These are phyloP conservation scores for Gamarada debralockiae DNA, from an alignment of 495 filamentous ascomycete species.

Conservation along the genomic window DNA sequence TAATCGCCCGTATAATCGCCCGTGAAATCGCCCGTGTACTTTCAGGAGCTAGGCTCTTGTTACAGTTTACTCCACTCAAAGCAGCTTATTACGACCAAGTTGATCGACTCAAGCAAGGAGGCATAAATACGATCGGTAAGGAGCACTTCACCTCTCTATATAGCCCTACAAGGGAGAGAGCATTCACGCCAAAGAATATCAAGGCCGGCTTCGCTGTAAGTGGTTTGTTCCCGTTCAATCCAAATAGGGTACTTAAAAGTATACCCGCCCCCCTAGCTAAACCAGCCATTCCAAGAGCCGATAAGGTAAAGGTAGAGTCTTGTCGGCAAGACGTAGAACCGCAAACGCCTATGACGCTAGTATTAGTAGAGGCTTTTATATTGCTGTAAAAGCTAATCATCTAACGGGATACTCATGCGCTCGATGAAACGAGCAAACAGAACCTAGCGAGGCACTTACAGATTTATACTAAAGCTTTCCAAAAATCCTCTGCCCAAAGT, in stretches of 20 bases:
- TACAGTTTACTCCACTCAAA: constrained; percentile 28
- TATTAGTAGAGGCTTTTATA: constrained; percentile 14
- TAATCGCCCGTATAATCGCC: too few relatives aligned
- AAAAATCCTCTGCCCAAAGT: constrained; percentile 27
- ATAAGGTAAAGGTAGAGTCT: constrained; percentile 22
- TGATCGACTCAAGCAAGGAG: constrained; percentile 24
- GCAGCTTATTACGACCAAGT: constrained; percentile 23
- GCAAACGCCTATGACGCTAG: constrained; percentile 29
- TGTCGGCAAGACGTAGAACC: constrained; percentile 23
- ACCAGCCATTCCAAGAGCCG: constrained; percentile 20
- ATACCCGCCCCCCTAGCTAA: constrained; percentile 24
- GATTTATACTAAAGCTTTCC: constrained; percentile 24
- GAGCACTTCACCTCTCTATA: constrained; percentile 34
- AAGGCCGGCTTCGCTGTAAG: constrained; percentile 25
- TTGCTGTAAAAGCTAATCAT: constrained; percentile 28
- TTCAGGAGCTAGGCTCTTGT: too few relatives aligned
- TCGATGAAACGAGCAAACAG: constrained; percentile 25
- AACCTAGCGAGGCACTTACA: constrained; percentile 20
- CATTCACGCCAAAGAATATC: constrained; percentile 32
- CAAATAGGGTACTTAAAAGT: constrained; percentile 30
- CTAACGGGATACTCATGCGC: constrained; percentile 25
- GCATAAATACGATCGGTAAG: constrained; percentile 28
- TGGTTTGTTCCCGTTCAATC: constrained; percentile 33
- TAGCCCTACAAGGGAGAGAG: constrained; percentile 26
- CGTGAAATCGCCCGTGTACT: too few relatives aligned